Conservation (phyloP, 164 flowering plant genomes). For the Tetrastigma voinierianum region DNA sequence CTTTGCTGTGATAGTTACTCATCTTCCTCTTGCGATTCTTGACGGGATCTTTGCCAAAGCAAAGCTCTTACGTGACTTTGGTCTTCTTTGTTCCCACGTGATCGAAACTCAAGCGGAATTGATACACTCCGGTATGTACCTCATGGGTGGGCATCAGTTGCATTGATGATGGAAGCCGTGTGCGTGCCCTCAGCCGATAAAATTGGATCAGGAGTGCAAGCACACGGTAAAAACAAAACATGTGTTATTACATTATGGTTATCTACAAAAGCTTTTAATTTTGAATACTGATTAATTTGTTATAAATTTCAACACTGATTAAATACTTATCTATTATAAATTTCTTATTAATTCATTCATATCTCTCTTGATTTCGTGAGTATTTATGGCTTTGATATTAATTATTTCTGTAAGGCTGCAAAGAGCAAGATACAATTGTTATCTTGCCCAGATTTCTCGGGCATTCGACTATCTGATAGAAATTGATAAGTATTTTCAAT, state of each 20-base stretch:
- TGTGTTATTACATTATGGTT: too few species aligned
- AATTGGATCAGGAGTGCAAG: too few species aligned
- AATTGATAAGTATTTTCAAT: too few species aligned
- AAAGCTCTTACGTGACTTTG: conserved; percentile 62
- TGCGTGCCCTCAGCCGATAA: conserved; percentile 19
- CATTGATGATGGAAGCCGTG: conserved; percentile 28
- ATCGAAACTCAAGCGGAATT: conserved; percentile 50
- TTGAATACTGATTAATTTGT: not conserved
- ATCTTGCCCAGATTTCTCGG: conserved; percentile 29
- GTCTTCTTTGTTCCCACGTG: conserved; percentile 44
- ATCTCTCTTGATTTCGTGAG: conserved; percentile 18
- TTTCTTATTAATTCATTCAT: not conserved
- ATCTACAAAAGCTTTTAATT: too few species aligned
- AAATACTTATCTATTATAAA: not conserved
- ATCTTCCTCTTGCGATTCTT: conserved; percentile 20
- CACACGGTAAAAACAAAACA: too few species aligned
- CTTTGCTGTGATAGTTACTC: conserved; percentile 4
- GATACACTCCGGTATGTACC: conserved; percentile 30
- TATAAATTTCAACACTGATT: not conserved
- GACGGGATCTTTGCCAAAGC: conserved; percentile 50
- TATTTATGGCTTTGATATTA: conserved; percentile 22
- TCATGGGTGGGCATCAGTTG: conserved; percentile 63
- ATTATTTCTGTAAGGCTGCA: conserved; percentile 39
- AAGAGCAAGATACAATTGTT: conserved; percentile 33
- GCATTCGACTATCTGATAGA: conserved; percentile 38